Evolutionary conservation across 495 filamentous ascomycete species (phyloP), one percentile per base, ranked within the genome.

Genomic region (Aspergillus nidulans): DNA sequence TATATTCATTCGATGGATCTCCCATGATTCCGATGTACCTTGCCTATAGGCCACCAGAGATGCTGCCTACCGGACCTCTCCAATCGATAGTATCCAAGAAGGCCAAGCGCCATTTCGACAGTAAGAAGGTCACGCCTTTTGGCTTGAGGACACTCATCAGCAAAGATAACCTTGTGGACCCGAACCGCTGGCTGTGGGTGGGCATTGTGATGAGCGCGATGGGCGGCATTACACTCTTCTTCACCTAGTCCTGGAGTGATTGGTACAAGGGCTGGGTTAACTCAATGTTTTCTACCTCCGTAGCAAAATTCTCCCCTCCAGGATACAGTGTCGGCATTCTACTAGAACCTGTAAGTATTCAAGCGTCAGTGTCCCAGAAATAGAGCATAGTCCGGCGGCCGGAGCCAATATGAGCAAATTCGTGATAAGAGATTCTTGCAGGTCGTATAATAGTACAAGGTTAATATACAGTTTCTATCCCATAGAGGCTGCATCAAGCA

Each of bases 21-120:
- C 85, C 85, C 23, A 74, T 89, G 71, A 81, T 87, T 46, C 87
- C 87, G 5, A 81, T 92, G 81, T 92, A 85, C 64, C 77, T 90
- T 45, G 82, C 78, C 61, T 84, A 81, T 62, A 77, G 66, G 9
- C 84, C 87, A 7, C 88, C 88, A 1, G 73, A 84, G 63, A 92
- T 92, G 86, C 81, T 91, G 7, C 87, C 88, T 3, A 89, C 87
- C 3, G 69, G 72, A 32, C 88, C 84, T 0, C 67, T 91, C 58
- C 86, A 88, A 62, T 83, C 85, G 1, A 76, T 69, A 63, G 68
- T 1, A 62, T 70, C 15, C 60, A 69, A 15, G 71, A 78, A 75
- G 63, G 63, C 68, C 16, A 63, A 64, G 34, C 64, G 63, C 6
- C 36, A 64, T 13, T 26, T 58, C 7, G 40, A 38, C n/a, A 55